Conservation (phyloP, 2,329 filamentous ascomycete genomes). For the Elsinoe ampelina region DNA sequence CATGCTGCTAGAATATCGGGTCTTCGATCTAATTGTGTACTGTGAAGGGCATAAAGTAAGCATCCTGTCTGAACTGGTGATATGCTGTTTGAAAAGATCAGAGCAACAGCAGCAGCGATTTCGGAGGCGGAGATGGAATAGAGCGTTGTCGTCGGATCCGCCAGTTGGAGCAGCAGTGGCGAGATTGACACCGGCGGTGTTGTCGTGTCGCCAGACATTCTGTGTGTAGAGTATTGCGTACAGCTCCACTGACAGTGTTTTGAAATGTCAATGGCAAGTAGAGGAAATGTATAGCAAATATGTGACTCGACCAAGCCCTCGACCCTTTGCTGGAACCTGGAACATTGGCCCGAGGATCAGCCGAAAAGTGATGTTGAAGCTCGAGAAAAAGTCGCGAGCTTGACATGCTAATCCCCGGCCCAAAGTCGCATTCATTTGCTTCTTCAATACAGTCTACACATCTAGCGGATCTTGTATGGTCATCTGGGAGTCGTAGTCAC, state of each 20-base stretch:
- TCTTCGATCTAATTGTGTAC: slow-evolving; percentile 73
- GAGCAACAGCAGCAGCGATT: slow-evolving; percentile 79
- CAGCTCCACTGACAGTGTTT: neutral
- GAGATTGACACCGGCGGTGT: slow-evolving; percentile 47
- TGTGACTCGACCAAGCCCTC: slow-evolving; percentile 7
- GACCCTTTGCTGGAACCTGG: neutral
- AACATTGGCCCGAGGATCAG: slow-evolving; percentile 4
- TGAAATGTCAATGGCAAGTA: neutral
- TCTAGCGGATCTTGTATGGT: too few relatives aligned
- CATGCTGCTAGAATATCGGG: slow-evolving; percentile 81
- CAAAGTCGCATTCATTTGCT: neutral
- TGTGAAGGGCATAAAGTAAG: slow-evolving; percentile 83
- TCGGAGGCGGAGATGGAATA: slow-evolving; percentile 57
- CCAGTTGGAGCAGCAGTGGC: slow-evolving; percentile 62
- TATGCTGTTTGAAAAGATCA: slow-evolving; percentile 84
- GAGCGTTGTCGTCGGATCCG: slow-evolving; percentile 45
- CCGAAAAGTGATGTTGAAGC: neutral
- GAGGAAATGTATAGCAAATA: neutral
- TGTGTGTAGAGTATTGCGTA: neutral
- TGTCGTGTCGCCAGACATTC: slow-evolving; percentile 8
- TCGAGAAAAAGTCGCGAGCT: slow-evolving; percentile 5
- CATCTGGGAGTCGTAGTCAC: neutral
- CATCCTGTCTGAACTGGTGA: slow-evolving; percentile 83
- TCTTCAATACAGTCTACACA: too few relatives aligned
- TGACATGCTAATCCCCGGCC: neutral